Percentiles rank a stretch among this genome's conserved stretches.
Conservation (phyloP, 257 asterid genomes). For the Plantago major region DNA sequence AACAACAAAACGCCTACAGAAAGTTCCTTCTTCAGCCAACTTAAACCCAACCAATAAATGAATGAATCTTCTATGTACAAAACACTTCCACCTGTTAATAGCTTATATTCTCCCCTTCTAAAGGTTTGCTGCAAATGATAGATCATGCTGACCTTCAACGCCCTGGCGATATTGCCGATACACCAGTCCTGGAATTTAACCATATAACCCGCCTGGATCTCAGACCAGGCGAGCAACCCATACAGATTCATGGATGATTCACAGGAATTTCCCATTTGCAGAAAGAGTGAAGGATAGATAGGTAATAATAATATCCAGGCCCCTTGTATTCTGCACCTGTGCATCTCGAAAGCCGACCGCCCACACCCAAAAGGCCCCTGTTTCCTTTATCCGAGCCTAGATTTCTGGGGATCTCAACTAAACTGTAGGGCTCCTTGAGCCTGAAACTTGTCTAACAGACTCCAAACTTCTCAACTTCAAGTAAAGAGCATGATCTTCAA, state of each 20-base stretch:
- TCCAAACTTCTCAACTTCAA: not conserved
- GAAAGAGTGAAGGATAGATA: too few relatives aligned
- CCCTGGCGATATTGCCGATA: not conserved
- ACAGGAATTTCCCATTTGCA: too few relatives aligned
- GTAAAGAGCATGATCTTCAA: not conserved
- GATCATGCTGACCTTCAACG: not conserved
- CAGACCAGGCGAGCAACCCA: too few relatives aligned
- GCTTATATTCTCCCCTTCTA: not conserved
- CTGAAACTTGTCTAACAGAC: not conserved
- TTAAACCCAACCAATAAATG: conserved; percentile 13
- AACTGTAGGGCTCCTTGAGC: not conserved
- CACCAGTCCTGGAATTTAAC: too few relatives aligned
- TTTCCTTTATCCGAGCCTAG: too few relatives aligned
- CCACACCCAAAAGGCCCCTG: too few relatives aligned
- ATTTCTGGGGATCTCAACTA: too few relatives aligned
- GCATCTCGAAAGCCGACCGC: too few relatives aligned
- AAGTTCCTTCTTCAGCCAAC: conserved; percentile 9
- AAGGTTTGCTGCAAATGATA: not conserved
- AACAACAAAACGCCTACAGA: conserved; percentile 3
- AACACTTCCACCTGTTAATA: conserved; percentile 1
- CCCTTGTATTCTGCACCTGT: too few relatives aligned
- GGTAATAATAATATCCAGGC: too few relatives aligned
- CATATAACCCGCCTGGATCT: too few relatives aligned
- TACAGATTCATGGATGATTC: too few relatives aligned
- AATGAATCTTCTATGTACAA: conserved; percentile 14